Evolutionary conservation across 208 protist species (phyloP).

Genomic region (Wallacemonas collosoma): DNA sequence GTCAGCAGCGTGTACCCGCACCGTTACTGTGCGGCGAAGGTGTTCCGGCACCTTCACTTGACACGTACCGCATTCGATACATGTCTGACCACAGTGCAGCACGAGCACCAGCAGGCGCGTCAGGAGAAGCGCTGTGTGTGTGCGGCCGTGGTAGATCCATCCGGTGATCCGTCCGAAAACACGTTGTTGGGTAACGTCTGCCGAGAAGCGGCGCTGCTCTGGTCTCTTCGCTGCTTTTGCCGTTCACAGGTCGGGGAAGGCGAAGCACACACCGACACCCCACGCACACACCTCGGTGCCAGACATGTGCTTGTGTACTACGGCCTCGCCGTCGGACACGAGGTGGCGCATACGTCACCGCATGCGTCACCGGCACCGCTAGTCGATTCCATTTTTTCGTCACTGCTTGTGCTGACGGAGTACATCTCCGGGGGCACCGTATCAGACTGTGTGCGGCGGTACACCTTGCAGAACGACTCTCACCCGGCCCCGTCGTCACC

Average conservation of each 20-base stretch:
- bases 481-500: too few relatives aligned
- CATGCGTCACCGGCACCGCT: neutral
- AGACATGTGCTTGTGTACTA: constrained; percentile 17
- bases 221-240: neutral
- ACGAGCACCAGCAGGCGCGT: neutral
- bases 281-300: neutral
- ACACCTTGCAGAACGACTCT: neutral
- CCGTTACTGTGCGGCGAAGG: constrained; percentile 31
- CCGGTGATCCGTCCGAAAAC: neutral
- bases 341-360: neutral
- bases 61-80: neutral
- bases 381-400: neutral
- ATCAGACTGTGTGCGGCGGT: constrained; percentile 9
- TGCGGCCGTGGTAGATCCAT: neutral
- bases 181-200: neutral
- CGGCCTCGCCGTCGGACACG: constrained; percentile 17
- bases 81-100: neutral
- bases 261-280: neutral
- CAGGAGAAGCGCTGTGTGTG: too few relatives aligned
- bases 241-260: too few relatives aligned
- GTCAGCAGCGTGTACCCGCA: constrained; percentile 24
- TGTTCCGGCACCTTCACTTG: constrained; percentile 11
- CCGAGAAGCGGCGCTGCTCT: neutral
- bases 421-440: constrained; percentile 27
- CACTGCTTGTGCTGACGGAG: constrained; percentile 26